Evolutionary conservation across 1,139 yeast species (phyloP).

Genomic region (Diutina neorugosa): DNA sequence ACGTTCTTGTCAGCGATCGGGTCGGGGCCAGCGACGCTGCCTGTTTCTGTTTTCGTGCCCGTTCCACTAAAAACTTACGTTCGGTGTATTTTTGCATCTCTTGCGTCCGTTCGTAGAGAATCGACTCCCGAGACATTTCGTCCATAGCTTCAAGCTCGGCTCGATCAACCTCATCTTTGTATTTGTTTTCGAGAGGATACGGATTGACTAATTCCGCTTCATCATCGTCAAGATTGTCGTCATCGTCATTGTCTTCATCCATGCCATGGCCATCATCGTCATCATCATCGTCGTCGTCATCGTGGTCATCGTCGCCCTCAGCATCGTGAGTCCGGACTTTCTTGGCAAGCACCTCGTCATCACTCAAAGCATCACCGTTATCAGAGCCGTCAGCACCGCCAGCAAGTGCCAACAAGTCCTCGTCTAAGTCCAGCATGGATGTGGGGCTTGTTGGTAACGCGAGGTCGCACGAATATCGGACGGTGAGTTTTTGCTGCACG

Average conservation of each 20-base stretch:
- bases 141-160: conserved; percentile 59
- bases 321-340: conserved; percentile 11
- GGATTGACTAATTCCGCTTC: conserved; percentile 45
- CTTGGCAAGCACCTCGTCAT: conserved; percentile 9
- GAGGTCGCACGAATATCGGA: neutral
- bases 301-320: conserved; percentile 13
- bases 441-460: neutral
- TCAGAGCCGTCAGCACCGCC: conserved; percentile 41
- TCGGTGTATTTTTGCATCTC: conserved; percentile 83
- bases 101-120: conserved; percentile 84
- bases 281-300: conserved; percentile 13
- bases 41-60: conserved; percentile 50
- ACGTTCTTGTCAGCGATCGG: conserved; percentile 13
- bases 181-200: conserved; percentile 88
- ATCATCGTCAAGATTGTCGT: conserved; percentile 14
- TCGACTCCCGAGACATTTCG: conserved; percentile 84
- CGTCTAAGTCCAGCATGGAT: conserved; percentile 59
- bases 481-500: neutral
- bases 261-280: conserved; percentile 16
- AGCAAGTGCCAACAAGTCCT: conserved; percentile 84
- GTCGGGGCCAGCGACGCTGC: conserved; percentile 17
- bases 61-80: conserved; percentile 66
- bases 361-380: conserved; percentile 11
- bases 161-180: conserved; percentile 72
- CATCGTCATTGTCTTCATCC: conserved; percentile 20